Base-by-base conservation (phyloP, 257 asterid species). In the Avicennia marina region DNA sequence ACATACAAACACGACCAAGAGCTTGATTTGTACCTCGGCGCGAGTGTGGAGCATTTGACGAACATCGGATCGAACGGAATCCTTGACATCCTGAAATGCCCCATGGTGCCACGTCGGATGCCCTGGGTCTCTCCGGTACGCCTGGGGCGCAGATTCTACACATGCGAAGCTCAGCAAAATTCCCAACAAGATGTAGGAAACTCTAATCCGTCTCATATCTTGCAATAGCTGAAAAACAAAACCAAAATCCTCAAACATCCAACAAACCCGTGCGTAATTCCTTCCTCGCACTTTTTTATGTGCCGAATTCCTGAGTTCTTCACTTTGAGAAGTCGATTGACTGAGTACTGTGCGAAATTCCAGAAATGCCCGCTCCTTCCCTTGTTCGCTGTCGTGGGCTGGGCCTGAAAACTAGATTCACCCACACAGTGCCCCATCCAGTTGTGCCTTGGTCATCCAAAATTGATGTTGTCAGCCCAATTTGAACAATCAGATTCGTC, bases 61-160 rank as follows among this genome's bases (percentile, higher is more conserved):
- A 72, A 93, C 84, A 40, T 82, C 96, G 27, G 97, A 89, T 80
- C 97, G 96, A 51, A 93, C 77, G 16, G 74, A 75, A 65, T 86
- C 98, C 74, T 86, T 86, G 60, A 89, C 96, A 62, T 89, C 97
- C 3, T 89, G 97, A 78, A 93, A 93, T 1, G 94, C 96, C 49
- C 95, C 85, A 55, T 93, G 97, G 77, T 89, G 98, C 98, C 98
- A 93, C 62, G 87, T 78, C n/a, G 85, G 87, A 26, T 93, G 98
- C 53, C 97, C 98, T 18, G 95, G 90, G 77, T 93, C 95, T 71
- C 98, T 84, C 39, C 94, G 89, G 50, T 84, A 84, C 44, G 94
- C 89, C 71, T 82, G 80, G 16, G 81, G 66, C 63, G 91, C 95
- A 53, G 94, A 78, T 47, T 81, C 80, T 10, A 61, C 72, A 27